These are phyloP conservation scores for Lanmaoa pseudosensibilis DNA, from an alignment of 768 basidiomycete genomes.

Conservation along the genomic window DNA sequence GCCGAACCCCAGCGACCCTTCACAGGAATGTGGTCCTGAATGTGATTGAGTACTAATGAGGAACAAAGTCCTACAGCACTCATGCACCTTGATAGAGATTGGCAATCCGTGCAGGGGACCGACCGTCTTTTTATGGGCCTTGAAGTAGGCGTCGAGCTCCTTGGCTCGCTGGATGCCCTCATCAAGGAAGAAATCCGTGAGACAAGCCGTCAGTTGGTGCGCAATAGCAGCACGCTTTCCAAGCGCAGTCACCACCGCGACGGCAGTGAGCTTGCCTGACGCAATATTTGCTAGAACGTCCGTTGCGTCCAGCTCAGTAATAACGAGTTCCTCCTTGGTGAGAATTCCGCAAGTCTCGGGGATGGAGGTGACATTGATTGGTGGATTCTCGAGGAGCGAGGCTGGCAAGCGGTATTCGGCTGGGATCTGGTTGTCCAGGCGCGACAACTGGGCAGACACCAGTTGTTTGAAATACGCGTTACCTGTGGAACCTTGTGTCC, in stretches of 20 bases:
- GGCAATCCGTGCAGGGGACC: slow-evolving; percentile 47
- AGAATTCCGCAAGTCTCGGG: slow-evolving; percentile 35
- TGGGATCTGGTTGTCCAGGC: slow-evolving; percentile 28
- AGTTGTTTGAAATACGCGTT: slow-evolving; percentile 19
- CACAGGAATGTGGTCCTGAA: slow-evolving; percentile 41
- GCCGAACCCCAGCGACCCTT: slow-evolving; percentile 40
- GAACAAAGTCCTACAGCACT: not conserved
- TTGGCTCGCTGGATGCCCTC: slow-evolving; percentile 40
- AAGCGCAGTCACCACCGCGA: slow-evolving; percentile 43
- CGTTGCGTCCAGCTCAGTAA: slow-evolving; percentile 40
- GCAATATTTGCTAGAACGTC: slow-evolving; percentile 31
- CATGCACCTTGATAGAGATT: slow-evolving; percentile 40
- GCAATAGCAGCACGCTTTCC: slow-evolving; percentile 53
- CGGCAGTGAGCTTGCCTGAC: slow-evolving; percentile 34
- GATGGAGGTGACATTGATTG: slow-evolving; percentile 35
- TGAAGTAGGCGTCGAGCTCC: slow-evolving; percentile 42
- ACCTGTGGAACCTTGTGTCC: slow-evolving; percentile 24
- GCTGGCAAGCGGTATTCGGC: slow-evolving; percentile 14
- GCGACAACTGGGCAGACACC: slow-evolving; percentile 19
- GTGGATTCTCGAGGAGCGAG: slow-evolving; percentile 21
- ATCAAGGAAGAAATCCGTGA: slow-evolving; percentile 48
- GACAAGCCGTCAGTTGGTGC: slow-evolving; percentile 43
- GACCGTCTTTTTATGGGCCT: slow-evolving; percentile 37
- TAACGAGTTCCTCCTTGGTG: slow-evolving; percentile 32
- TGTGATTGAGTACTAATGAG: not conserved